phyloP scores from a whole-genome alignment of 2,329 filamentous ascomycete species.

The Apiospora pterosperma region DNA sequence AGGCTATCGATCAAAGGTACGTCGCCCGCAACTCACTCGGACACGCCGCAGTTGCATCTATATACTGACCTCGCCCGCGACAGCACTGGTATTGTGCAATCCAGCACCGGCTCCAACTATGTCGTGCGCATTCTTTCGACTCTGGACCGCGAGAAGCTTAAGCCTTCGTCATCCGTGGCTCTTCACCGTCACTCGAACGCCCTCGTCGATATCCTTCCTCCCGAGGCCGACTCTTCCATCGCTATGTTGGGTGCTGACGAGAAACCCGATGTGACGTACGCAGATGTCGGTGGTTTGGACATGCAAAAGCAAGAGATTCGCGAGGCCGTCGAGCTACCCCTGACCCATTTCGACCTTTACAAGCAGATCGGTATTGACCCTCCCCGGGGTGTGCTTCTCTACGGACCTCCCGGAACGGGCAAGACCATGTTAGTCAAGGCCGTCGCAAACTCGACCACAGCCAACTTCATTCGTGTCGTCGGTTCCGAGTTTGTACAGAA shows the following conservation, averaged over 20 bases:
- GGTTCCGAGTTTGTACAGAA: constrained; percentile 99
- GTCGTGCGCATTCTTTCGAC: constrained; percentile 98
- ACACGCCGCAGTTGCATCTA: not conserved
- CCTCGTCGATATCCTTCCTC: constrained; percentile 96
- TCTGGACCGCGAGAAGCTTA: constrained; percentile 95
- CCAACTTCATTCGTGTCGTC: constrained; percentile 96
- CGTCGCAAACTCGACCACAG: constrained; percentile 96
- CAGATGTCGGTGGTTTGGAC: constrained; percentile 93
- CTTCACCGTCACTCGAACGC: constrained; percentile 98
- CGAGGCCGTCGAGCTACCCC: constrained; percentile 92
- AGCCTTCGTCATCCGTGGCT: constrained; percentile 95
- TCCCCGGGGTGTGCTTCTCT: constrained; percentile 90
- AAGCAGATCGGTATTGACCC: constrained; percentile 99
- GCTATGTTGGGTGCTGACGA: constrained; percentile 96
- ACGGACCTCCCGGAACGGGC: constrained; percentile 87
- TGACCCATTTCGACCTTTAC: constrained; percentile 98
- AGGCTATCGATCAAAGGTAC: constrained; percentile 98
- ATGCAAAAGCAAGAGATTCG: constrained; percentile 99
- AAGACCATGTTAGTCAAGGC: constrained; percentile 95
- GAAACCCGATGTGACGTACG: constrained; percentile 98
- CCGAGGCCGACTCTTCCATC: constrained; percentile 97
- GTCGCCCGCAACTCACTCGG: constrained; percentile 22
- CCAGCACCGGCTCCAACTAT: constrained; percentile 97
- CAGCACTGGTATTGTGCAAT: constrained; percentile 97
- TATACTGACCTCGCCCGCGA: constrained; percentile 3